Evolutionary conservation across 495 filamentous ascomycete species (phyloP), one percentile per base, ranked within the genome.

Genomic region (Penicillium silybi): DNA sequence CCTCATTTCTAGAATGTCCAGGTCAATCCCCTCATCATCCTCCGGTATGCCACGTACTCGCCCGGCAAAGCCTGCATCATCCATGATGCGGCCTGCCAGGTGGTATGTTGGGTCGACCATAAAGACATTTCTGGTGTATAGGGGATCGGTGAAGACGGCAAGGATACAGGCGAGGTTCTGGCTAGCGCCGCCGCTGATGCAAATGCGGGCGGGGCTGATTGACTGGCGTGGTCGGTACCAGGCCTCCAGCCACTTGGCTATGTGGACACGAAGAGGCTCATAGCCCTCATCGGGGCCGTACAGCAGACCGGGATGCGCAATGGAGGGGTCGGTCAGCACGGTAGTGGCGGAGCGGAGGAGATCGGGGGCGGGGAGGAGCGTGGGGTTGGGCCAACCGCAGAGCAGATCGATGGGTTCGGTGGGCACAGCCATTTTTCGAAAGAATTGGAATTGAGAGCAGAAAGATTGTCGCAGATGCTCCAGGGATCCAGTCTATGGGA

Each of bases 211-310:
- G 1, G 74, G 35, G 1, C 64, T 51, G n/a, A 81, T 68, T 0
- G 72, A 65, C 0, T 63, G 54, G 19, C 46, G 17, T 0, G 79
- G 75, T 23, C 65, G 60, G 52, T 92, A 95, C 54, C 84, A 85
- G 0, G 55, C 46, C 0, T 69, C 73, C n/a, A 91, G 68, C 89
- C 90, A 96, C 29, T 65, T 50, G 27, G 87, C 84, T 20, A 96
- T 66, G 22, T 80, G 72, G 49, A 76, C 65, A 6, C 88, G 72
- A 1, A 90, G 70, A 25, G 85, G 83, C 20, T 74, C 64, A 55
- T 88, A 88, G 6, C 92, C 92, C 37, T 78, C 69, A 61, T 95
- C 89, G 3, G 88, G 85, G 0, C 85, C 92, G 64, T 97, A 97
- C 15, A 80, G 73, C 26, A 96, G 72, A 27, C 69, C 83, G 13